Evolutionary conservation across 2,329 filamentous ascomycete species (phyloP).

Genomic region (Verticillium albo-atrum): DNA sequence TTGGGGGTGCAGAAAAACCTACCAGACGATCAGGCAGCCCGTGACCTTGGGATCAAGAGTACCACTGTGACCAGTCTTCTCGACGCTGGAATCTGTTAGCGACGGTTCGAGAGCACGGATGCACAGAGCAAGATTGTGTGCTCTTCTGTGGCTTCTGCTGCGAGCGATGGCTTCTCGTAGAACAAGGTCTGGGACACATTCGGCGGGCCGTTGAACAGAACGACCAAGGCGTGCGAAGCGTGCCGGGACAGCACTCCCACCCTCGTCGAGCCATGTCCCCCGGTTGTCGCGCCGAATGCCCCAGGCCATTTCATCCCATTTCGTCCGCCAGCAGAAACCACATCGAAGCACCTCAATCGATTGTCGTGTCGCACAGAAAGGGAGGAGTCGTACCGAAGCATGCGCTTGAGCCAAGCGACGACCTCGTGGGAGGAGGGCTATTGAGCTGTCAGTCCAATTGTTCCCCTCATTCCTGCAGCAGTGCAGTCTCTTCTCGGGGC

Average conservation of each 20-base stretch:
- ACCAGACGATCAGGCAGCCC: constrained; percentile 85
- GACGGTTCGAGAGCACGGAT: neutral
- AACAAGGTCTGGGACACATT: neutral
- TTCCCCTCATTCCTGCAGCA: too few relatives aligned
- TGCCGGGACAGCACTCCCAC: neutral
- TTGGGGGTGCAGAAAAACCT: constrained; percentile 16
- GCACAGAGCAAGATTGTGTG: neutral
- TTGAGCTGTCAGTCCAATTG: constrained; percentile 1
- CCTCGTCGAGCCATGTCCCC: neutral
- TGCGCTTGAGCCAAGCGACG: constrained; percentile 98
- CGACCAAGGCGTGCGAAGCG: neutral
- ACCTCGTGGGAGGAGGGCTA: constrained; percentile 75
- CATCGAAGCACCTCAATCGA: neutral
- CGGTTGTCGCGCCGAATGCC: neutral
- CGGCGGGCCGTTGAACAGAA: neutral
- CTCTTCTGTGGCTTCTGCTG: neutral
- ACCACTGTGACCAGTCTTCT: constrained; percentile 97
- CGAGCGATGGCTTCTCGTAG: neutral
- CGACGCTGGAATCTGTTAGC: constrained; percentile 50
- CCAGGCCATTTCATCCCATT: neutral
- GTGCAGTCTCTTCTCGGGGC: neutral
- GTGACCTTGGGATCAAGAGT: constrained; percentile 98
- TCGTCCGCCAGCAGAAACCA: neutral
- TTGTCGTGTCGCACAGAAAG: neutral
- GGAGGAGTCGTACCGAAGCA: constrained; percentile 64